Evolutionary conservation across 1,139 yeast genomes (phyloP), one percentile per base, ranked within the genome.

Genomic region (Debaryomyces robertsiae): DNA sequence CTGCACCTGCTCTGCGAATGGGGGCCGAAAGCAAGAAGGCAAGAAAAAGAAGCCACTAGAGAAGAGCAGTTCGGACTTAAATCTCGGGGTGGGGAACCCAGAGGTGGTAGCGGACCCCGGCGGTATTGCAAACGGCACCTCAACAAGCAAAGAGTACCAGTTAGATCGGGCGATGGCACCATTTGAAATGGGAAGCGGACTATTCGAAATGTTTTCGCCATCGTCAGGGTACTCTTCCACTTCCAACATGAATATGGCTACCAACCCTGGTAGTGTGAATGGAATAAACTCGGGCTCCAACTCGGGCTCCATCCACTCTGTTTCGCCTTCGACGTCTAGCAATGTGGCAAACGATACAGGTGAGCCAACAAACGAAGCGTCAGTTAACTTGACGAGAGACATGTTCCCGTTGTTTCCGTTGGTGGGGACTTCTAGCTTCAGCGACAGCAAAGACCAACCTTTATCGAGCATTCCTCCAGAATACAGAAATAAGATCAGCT

Each of bases 351-450:
- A 24, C 11, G 32, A n/a, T n/a, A 11, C 6, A 6, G 28, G 11
- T 9, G 28, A 25, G 6, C 28, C 5, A 11, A 10, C 14, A n/a
- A 25, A 9, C 14, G 28, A 25, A 11, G 10, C 28, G 11, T 10
- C 11, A n/a, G 11, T 9, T 10, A 55, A 50, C 18, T 42, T 58
- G 31, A 55, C 46, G 24, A 61, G 65, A 35, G 56, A 59, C 24
- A 65, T 72, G 63, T 77, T 76, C 48, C 82, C 82, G 2, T 60
- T 77, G 23, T 76, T 74, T 42, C 81, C 82, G 0, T 59, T 77
- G 41, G 74, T 77, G 32, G 82, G 81, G 2, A 65, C 67, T 25
- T 60, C 60, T 36, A 69, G 73, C 38, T 70, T 72, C 46, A 75
- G 70, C 30, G 58, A 57, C 38, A 67, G 59, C 46, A 61, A 60